Evolutionary conservation across 2,329 filamentous ascomycete genomes (phyloP).

Genomic region (Aspergillus spinulosporus): DNA sequence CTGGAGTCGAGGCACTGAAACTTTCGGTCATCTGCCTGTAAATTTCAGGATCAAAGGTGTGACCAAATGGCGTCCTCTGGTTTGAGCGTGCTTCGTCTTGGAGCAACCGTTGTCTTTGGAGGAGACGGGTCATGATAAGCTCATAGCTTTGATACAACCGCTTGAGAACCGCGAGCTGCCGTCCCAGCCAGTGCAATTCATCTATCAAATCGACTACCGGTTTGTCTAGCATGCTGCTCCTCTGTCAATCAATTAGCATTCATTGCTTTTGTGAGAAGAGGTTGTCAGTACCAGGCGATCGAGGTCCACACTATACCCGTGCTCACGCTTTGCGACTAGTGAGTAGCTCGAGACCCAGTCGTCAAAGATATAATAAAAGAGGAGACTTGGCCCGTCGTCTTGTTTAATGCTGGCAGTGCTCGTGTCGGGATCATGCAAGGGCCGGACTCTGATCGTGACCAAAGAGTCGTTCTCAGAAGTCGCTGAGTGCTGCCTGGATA

Average conservation of each 20-base stretch:
- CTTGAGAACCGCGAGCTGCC: constrained; percentile 61
- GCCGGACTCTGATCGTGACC: constrained; percentile 49
- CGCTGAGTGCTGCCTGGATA: constrained; percentile 56
- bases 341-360: constrained; percentile 66
- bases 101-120: constrained; percentile 52
- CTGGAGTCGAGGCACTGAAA: constrained; percentile 21
- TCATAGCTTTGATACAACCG: constrained; percentile 64
- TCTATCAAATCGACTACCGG: constrained; percentile 49
- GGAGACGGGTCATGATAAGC: constrained; percentile 61
- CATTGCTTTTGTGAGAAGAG: neutral
- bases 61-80: constrained; percentile 22
- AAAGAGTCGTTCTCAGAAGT: constrained; percentile 51
- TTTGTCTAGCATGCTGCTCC: constrained; percentile 57
- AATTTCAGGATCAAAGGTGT: constrained; percentile 31
- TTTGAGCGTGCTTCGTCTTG: constrained; percentile 36
- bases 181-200: constrained; percentile 59
- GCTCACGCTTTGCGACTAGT: constrained; percentile 59
- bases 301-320: constrained; percentile 51
- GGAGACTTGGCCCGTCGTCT: constrained; percentile 59
- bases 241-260: constrained; percentile 31
- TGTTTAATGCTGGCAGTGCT: constrained; percentile 40
- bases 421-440: constrained; percentile 33
- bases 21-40: constrained; percentile 31
- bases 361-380: constrained; percentile 68
- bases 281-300: constrained; percentile 49